Base-by-base conservation (phyloP, 2,329 filamentous ascomycete species). In the Aspergillus fijiensis region DNA sequence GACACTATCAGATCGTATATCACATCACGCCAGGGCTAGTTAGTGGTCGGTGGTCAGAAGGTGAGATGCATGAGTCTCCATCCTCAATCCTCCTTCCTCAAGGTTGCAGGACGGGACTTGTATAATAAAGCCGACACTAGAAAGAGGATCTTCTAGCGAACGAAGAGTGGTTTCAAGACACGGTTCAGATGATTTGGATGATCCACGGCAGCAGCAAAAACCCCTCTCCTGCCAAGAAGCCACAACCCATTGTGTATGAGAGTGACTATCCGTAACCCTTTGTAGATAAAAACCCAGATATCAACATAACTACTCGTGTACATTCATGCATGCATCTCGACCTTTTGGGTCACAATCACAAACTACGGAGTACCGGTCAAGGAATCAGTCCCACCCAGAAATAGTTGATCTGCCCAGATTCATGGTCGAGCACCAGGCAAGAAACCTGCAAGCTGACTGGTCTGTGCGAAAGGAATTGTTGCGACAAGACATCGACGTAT, bases 381-480 rank as follows among this genome's bases (percentile, higher is more conserved):
- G 9, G 27, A 7, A 29, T 29, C 27, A 29, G 27, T 29, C n/a
- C 5, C n/a, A 45, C 39, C 39, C 39, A 45, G 16, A 16, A 35
- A 45, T 45, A 45, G 39, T 19, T 45, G 39, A 45, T 16, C 39
- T 45, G 39, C 39, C 39, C 19, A 45, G 39, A 45, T 45, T 19
- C 39, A 45, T n/a, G 19, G 39, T 45, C n/a, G 16, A 45, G 12
- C 39, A 45, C 39, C 39, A 45, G 27, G 39, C 39, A 45, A 14
- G 39, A 45, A 45, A 45, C 39, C 39, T 45, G 39, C 39, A 45
- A 45, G 39, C 21, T 27, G 5, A 25, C 57, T 67, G 64, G 65
- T 59, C 65, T 62, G 62, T 66, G 65, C 64, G 39, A 45, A 19
- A 45, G 53, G 58, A 49, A 29, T 59, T 54, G 53, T 57, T 55